phyloP scores from a whole-genome alignment of 2,329 filamentous ascomycete genomes.

The Fusarium sp. region DNA sequence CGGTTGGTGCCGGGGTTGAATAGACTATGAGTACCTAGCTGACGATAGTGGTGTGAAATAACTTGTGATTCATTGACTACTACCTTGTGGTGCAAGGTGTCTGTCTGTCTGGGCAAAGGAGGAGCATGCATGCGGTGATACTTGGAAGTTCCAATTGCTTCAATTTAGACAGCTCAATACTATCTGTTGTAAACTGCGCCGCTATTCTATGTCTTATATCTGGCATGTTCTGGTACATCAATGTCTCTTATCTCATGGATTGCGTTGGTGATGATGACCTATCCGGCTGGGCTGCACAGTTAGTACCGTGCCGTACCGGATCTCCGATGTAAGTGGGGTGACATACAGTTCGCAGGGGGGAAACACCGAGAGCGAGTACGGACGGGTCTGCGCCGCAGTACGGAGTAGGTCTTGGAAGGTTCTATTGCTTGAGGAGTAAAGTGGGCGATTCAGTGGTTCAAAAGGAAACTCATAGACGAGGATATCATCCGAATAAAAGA shows the following conservation, averaged over 20 bases:
- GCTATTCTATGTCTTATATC: constrained; percentile 19
- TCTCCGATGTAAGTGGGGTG: constrained; percentile 45
- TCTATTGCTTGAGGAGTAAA: not conserved
- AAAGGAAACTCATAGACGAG: constrained; percentile 2
- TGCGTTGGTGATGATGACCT: not conserved
- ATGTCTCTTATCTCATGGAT: constrained; percentile 18
- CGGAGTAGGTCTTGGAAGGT: constrained; percentile 2
- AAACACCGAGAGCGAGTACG: constrained; percentile 35
- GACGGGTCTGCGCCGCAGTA: constrained; percentile 1
- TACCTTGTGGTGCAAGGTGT: constrained; percentile 1
- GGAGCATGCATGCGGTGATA: constrained; percentile 3
- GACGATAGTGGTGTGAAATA: constrained; percentile 35
- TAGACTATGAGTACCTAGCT: constrained; percentile 7
- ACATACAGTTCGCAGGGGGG: constrained; percentile 26
- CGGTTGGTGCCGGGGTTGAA: constrained; percentile 7
- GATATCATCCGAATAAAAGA: constrained; percentile 2
- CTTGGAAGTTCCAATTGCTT: not conserved
- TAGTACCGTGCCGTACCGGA: constrained; percentile 25
- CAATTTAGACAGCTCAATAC: not conserved
- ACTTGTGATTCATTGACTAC: constrained; percentile 30
- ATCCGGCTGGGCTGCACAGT: constrained; percentile 5
- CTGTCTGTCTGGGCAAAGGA: constrained; percentile 20
- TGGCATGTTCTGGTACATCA: constrained; percentile 19
- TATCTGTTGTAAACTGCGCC: not conserved
- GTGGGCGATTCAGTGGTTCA: too few species aligned